Conservation (phyloP, 805 yeast genomes). For the Candida ponderosae region DNA sequence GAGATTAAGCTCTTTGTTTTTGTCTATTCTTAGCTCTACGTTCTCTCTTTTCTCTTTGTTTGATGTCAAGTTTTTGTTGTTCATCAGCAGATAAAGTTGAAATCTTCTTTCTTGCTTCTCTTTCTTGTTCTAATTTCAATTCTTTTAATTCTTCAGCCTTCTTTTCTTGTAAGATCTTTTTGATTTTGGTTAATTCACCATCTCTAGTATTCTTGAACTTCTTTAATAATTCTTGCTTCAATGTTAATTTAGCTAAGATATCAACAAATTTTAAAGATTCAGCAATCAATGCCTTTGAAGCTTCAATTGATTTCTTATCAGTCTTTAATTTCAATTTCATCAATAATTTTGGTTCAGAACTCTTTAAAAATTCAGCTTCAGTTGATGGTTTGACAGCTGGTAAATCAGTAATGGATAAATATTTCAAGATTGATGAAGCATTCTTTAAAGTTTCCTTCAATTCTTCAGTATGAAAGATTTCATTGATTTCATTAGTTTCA, state of each 20-base stretch:
- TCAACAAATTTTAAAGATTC: constrained; percentile 57
- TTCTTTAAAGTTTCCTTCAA: constrained; percentile 36
- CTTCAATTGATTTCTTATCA: constrained; percentile 39
- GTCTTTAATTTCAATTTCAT: constrained; percentile 48
- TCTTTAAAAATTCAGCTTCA: constrained; percentile 45
- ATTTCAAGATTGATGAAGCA: constrained; percentile 45
- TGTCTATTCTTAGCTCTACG: constrained; percentile 65
- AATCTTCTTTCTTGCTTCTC: constrained; percentile 51
- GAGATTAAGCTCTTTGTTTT: constrained; percentile 20
- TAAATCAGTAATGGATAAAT: constrained; percentile 78
- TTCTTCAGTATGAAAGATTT: constrained; percentile 43
- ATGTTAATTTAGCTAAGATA: constrained; percentile 38
- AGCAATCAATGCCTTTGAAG: constrained; percentile 40
- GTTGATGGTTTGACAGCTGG: constrained; percentile 62
- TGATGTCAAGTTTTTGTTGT: constrained; percentile 70
- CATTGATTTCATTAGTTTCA: constrained; percentile 79
- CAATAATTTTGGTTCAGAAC: constrained; percentile 39
- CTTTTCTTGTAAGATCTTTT: constrained; percentile 56
- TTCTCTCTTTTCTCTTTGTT: constrained; percentile 74
- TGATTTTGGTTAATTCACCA: constrained; percentile 59
- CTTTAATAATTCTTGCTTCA: constrained; percentile 69
- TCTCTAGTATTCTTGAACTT: constrained; percentile 76
- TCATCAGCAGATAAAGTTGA: constrained; percentile 63
- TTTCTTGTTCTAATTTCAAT: constrained; percentile 63
- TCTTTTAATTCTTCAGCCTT: constrained; percentile 63